Percentiles rank a stretch among this genome's conserved stretches.
These are phyloP conservation scores for Zoysia matrella DNA, from an alignment of 202 grass and related monocot species.

Conservation along the genomic window DNA sequence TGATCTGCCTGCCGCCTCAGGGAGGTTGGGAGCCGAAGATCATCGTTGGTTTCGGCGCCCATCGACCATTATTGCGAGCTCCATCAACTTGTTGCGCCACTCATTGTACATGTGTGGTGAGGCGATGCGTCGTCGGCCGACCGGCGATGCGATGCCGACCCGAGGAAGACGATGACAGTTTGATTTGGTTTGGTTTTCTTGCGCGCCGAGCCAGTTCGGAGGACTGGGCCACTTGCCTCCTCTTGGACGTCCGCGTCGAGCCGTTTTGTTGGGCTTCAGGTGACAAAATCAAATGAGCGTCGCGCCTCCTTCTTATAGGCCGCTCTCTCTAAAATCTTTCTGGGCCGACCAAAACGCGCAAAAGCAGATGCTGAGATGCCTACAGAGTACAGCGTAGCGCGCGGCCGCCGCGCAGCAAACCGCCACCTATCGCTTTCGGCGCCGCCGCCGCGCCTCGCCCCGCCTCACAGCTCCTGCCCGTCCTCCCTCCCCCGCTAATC, in stretches of 20 bases:
- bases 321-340: no score
- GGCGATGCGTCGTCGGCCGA: background rate
- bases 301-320: no score
- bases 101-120: background rate
- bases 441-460: conserved; percentile 13
- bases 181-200: background rate
- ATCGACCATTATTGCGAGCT: background rate
- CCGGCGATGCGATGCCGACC: background rate
- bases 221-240: background rate
- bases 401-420: background rate
- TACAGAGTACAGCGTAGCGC: no score
- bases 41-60: background rate
- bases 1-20: no score
- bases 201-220: no score
- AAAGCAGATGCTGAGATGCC: conserved; percentile 9
- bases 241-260: background rate
- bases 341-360: background rate
- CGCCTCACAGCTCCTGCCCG: background rate
- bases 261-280: background rate
- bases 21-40: no score
- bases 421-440: conserved; percentile 25
- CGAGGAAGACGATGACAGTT: background rate
- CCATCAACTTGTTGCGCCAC: background rate
- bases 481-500: background rate
- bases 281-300: no score